Evolutionary conservation across 495 filamentous ascomycete genomes (phyloP).

Genomic region (Trichocladium uniseriatum): DNA sequence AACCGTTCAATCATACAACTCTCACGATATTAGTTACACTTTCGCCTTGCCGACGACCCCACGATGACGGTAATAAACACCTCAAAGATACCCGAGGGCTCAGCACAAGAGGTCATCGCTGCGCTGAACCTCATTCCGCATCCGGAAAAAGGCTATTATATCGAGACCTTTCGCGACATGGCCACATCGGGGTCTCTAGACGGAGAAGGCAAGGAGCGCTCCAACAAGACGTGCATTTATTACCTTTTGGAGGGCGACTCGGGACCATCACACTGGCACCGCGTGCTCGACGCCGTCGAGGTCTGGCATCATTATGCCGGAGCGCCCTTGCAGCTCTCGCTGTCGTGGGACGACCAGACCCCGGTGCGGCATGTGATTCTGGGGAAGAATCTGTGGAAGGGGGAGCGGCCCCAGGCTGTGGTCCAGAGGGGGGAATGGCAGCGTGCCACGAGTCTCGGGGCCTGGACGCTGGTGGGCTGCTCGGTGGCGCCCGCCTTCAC

Average conservation of each 20-base stretch:
- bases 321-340: constrained; percentile 34
- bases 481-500: constrained; percentile 31
- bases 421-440: constrained; percentile 36
- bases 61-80: neutral
- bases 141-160: constrained; percentile 38
- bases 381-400: constrained; percentile 31
- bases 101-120: constrained; percentile 30
- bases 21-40: too few relatives aligned
- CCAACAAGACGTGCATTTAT: constrained; percentile 40
- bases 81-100: constrained; percentile 7
- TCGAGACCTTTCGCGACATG: constrained; percentile 39
- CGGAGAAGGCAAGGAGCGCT: constrained; percentile 20
- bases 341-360: constrained; percentile 29
- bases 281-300: constrained; percentile 35
- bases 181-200: neutral
- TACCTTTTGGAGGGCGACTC: constrained; percentile 37
- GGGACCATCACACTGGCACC: constrained; percentile 36
- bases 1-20: too few relatives aligned
- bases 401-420: constrained; percentile 34
- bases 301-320: constrained; percentile 44
- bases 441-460: constrained; percentile 31
- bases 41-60: neutral
- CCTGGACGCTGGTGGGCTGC: constrained; percentile 36
- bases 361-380: constrained; percentile 23
- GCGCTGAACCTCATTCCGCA: constrained; percentile 33